These are phyloP conservation scores for Talaromyces sp. DNA, from an alignment of 2,329 filamentous ascomycete genomes.

Conservation along the genomic window DNA sequence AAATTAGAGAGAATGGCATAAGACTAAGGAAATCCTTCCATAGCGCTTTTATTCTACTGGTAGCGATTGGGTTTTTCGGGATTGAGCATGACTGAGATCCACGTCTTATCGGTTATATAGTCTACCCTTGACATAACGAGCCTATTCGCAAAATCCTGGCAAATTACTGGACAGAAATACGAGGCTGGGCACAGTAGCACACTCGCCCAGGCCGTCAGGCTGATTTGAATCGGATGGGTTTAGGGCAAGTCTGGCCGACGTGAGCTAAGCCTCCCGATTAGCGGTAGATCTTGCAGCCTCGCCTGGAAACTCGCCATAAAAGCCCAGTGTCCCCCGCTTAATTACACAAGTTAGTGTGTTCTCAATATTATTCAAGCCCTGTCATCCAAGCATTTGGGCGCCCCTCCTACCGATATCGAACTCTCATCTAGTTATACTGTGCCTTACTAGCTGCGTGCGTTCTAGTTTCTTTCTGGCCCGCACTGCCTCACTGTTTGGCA, in stretches of 20 bases:
- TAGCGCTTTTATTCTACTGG: too few species aligned
- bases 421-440: not conserved
- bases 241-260: not conserved
- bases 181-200: not conserved
- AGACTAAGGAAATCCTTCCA: too few species aligned
- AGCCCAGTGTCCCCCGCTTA: not conserved
- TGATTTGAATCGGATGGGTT: not conserved
- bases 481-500: not conserved
- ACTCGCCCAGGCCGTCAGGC: not conserved
- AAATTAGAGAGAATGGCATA: too few species aligned
- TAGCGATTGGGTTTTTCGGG: too few species aligned
- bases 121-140: not conserved
- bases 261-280: not conserved
- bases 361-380: not conserved
- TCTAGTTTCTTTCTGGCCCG: not conserved
- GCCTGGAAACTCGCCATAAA: not conserved
- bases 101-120: too few species aligned
- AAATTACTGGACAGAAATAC: not conserved
- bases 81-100: too few species aligned
- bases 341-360: not conserved
- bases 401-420: not conserved
- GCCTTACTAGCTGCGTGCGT: not conserved
- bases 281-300: not conserved
- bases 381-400: not conserved
- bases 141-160: not conserved